Evolutionary conservation across 2,329 filamentous ascomycete genomes (phyloP), one percentile per base, ranked within the genome.

Genomic region (Niveomyces coronatus): DNA sequence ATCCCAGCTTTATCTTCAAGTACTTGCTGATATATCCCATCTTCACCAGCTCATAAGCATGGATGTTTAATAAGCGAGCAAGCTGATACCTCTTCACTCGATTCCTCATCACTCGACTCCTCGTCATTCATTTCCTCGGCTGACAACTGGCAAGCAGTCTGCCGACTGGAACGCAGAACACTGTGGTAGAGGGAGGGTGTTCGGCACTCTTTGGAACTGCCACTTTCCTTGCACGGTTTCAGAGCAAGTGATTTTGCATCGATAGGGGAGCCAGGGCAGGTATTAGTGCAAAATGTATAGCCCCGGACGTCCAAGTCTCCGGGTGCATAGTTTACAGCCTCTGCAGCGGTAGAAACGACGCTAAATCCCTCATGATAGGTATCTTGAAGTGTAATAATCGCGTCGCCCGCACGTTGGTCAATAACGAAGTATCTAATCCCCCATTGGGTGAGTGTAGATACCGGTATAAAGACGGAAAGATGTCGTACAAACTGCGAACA

Each of bases 401-500:
- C 32, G 4, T 35, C 32, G 22, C 22, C 15, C 7, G 22, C 32
- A 17, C 32, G 32, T n/a, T 35, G 22, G 16, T 35, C 15, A 4
- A 23, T 15, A 18, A 35, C 16, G 15, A 3, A 26, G 4, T 17
- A 35, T 2, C 17, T 11, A 18, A 35, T 10, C 7, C 13, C 32
- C 32, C 22, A 35, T 17, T 19, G 20, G 7, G 20, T 18, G 4
- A 35, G 22, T 16, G 16, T 35, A 24, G 14, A 26, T 11, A 35
- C 14, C 5, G 22, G 32, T 27, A 35, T 14, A 13, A 35, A 35
- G 20, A 34, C 14, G 15, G 11, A 23, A 2, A 34, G 31, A 14
- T 34, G 20, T 11, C 20, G 31, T n/a, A 34, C 20, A 24, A 34
- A 34, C 18, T 34, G 20, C 8, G 31, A 34, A n/a, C 20, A 34